Percentiles rank a stretch among this genome's conserved stretches.
Evolutionary conservation across 2,329 filamentous ascomycete species (phyloP).

Genomic region (Pyricularia pennisetigena): DNA sequence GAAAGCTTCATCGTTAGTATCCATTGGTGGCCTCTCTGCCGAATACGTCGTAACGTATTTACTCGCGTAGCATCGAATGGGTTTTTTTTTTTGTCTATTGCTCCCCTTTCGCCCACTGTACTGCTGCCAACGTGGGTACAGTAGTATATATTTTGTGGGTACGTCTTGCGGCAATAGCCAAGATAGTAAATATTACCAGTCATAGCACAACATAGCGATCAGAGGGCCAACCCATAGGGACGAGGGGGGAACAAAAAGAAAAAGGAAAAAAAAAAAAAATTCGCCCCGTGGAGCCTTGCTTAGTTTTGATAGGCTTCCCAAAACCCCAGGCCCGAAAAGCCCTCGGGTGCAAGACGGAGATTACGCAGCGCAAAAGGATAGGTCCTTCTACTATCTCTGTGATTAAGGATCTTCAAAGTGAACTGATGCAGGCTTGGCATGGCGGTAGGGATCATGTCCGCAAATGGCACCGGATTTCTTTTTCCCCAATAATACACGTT

Average conservation of each 20-base stretch:
- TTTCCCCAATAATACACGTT: no score
- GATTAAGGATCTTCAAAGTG: background rate
- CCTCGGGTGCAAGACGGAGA: background rate
- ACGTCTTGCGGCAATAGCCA: background rate
- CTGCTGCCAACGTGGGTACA: background rate
- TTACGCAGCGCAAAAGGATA: background rate
- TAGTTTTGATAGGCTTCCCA: background rate
- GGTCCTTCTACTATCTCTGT: background rate
- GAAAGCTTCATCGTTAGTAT: background rate
- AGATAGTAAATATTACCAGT: background rate
- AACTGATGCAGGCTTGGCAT: background rate
- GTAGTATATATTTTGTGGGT: background rate
- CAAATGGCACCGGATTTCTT: background rate
- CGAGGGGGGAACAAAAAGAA: no score
- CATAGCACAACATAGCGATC: background rate
- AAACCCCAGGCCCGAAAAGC: background rate
- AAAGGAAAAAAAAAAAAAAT: no score
- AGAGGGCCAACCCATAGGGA: background rate
- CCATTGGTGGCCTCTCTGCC: background rate
- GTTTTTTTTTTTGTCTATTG: no score
- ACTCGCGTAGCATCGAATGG: background rate
- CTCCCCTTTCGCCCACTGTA: background rate
- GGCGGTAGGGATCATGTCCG: background rate
- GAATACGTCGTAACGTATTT: background rate
- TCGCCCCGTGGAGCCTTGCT: background rate